These are phyloP conservation scores for Debaryomyces fabryi DNA, from an alignment of 1,139 yeast species.

Conservation along the genomic window DNA sequence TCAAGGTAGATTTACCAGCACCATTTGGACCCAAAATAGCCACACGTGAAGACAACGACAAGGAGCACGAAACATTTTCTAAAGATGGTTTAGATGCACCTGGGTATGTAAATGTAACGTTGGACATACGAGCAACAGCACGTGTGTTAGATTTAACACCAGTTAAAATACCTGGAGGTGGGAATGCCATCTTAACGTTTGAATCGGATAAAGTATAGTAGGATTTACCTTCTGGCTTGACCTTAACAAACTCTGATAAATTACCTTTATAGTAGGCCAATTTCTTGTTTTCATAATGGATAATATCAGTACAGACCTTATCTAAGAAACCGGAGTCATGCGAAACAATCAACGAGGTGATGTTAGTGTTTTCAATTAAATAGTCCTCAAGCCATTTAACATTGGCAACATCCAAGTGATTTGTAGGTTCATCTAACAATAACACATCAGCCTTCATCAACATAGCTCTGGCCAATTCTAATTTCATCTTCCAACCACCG, in stretches of 20 bases:
- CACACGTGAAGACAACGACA: constrained; percentile 91
- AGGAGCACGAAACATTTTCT: constrained; percentile 76
- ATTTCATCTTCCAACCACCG: constrained; percentile 99
- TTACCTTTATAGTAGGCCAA: constrained; percentile 96
- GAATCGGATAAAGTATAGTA: constrained; percentile 95
- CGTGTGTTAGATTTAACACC: constrained; percentile 96
- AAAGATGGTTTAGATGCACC: constrained; percentile 87
- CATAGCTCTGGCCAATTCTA: constrained; percentile 98
- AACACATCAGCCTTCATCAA: constrained; percentile 95
- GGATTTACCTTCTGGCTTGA: constrained; percentile 94
- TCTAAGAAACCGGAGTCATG: constrained; percentile 98
- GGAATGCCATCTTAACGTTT: constrained; percentile 95
- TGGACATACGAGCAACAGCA: constrained; percentile 88
- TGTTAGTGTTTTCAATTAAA: constrained; percentile 75
- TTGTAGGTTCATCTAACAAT: constrained; percentile 96
- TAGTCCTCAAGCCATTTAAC: constrained; percentile 95
- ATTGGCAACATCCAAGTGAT: constrained; percentile 93
- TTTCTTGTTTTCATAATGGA: constrained; percentile 94
- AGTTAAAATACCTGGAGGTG: constrained; percentile 94
- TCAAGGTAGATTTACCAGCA: constrained; percentile 97
- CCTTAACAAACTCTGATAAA: constrained; percentile 86
- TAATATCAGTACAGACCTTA: constrained; percentile 93
- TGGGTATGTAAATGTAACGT: constrained; percentile 88
- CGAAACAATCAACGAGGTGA: constrained; percentile 93
- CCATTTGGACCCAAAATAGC: constrained; percentile 98